phyloP scores from a whole-genome alignment of 176 grass and related monocot genomes.

The Thalia dealbata region DNA sequence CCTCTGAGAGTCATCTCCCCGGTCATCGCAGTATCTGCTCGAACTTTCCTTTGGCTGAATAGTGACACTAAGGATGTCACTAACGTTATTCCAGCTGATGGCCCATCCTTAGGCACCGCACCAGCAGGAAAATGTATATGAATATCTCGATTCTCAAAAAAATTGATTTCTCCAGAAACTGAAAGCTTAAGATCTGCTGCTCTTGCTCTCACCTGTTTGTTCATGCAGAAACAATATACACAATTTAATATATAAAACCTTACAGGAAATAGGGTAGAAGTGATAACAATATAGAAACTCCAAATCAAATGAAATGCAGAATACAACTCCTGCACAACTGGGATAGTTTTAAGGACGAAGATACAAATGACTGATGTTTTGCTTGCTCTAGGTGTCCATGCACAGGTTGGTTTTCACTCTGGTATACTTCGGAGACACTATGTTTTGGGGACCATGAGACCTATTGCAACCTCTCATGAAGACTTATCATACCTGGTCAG shows the following conservation, averaged over 20 bases:
- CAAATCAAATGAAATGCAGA: too few species aligned
- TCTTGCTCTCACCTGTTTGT: slow-evolving; percentile 85
- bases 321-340: too few species aligned
- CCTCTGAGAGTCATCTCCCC: slow-evolving; percentile 97
- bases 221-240: slow-evolving; percentile 15
- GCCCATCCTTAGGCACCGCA: slow-evolving; percentile 98
- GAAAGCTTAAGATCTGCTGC: slow-evolving; percentile 75
- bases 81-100: slow-evolving; percentile 88
- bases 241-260: neutral
- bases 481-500: neutral
- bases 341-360: too few species aligned
- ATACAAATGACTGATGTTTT: neutral
- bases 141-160: slow-evolving; percentile 79
- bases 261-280: neutral
- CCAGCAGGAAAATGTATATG: slow-evolving; percentile 99
- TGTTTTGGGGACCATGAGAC: neutral
- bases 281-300: too few species aligned
- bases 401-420: neutral
- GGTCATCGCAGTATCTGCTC: slow-evolving; percentile 95
- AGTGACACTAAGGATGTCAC: slow-evolving; percentile 85
- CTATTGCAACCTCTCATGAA: neutral
- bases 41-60: slow-evolving; percentile 78
- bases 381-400: neutral
- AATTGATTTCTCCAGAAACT: slow-evolving; percentile 46
- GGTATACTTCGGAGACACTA: neutral